Evolutionary conservation across 2,329 filamentous ascomycete genomes (phyloP).

Genomic region (Coniochaeta prunicola): DNA sequence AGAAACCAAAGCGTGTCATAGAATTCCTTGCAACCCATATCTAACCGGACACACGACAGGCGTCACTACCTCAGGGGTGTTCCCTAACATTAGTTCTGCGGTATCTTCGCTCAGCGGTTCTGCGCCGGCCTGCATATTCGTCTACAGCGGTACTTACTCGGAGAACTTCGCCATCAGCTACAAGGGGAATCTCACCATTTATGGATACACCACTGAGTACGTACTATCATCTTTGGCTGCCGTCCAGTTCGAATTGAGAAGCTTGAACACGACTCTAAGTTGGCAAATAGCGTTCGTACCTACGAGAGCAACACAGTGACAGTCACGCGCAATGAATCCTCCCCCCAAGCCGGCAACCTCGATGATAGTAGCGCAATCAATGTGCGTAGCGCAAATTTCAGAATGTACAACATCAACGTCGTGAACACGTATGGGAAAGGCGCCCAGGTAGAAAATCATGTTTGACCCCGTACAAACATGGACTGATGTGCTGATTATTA

Average conservation of each 20-base stretch:
- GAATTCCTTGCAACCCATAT: too few species aligned
- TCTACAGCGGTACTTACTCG: constrained; percentile 22
- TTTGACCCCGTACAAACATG: too few species aligned
- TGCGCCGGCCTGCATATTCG: constrained; percentile 21
- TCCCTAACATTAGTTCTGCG: too few species aligned
- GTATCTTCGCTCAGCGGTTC: constrained; percentile 17
- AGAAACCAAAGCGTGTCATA: too few species aligned
- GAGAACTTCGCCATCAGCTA: constrained; percentile 23
- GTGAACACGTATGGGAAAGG: constrained; percentile 25
- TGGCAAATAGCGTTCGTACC: constrained; percentile 1
- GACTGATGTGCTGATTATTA: too few species aligned
- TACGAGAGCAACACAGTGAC: constrained; percentile 24
- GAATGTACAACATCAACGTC: constrained; percentile 27
- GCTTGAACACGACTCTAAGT: too few species aligned
- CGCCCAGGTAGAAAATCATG: constrained; percentile 21
- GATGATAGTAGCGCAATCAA: constrained; percentile 23
- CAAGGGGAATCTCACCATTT: constrained; percentile 19
- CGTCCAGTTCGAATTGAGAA: too few species aligned
- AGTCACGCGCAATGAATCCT: constrained; percentile 23
- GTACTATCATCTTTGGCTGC: too few species aligned
- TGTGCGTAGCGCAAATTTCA: constrained; percentile 18
- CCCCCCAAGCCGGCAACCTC: constrained; percentile 18
- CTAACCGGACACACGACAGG: too few species aligned
- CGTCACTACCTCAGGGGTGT: too few species aligned
- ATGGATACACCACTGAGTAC: constrained; percentile 22